Evolutionary conservation across 495 filamentous ascomycete species (phyloP), one percentile per base, ranked within the genome.

Genomic region (Aspergillus nanangensis): DNA sequence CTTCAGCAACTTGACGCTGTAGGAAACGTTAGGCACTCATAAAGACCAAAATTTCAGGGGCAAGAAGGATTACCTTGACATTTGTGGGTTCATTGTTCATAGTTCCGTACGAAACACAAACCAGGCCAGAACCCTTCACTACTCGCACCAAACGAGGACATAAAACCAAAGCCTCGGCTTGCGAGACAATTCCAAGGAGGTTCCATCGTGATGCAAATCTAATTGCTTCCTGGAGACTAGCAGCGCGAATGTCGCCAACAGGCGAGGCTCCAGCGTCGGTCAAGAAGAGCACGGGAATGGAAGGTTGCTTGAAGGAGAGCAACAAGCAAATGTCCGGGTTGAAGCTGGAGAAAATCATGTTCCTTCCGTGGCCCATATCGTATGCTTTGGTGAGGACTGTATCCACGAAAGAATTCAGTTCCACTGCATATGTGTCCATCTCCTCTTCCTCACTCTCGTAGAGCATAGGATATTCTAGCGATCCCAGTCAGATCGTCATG

Each of bases 381-480:
- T 96, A 96, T 8, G 95, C 91, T 61, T 87, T 92, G 19, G 71
- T 78, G 3, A 99, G 74, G 8, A 99, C 86, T 3, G 88, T 93
- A 62, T 99, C 92, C 56, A 95, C 92, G 63, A 96, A 99, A 3
- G 86, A 88, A 65, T 99, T 99, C 49, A 97, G 80, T 67, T 99
- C 94, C 36, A 99, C 86, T 5, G 89, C 92, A 60, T 93, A 96
- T 8, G 88, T 87, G 60, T 97, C 94, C 94, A 99, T 97, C 52
- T 94, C 90, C 50, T 95, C 84, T 61, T 93, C 87, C 62, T 95
- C 89, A 55, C 76, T 84, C 72, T 99, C 94, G 57, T 87, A 82
- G 38, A 97, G 80, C 90, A 96, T 96, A 17, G 94, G 94, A 63
- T 99, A 99, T 62, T 97, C 77, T 81, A 44, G 53, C 51, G 52